phyloP scores from a whole-genome alignment of 2,329 filamentous ascomycete species.

The Neocatenulostroma microsporum region DNA sequence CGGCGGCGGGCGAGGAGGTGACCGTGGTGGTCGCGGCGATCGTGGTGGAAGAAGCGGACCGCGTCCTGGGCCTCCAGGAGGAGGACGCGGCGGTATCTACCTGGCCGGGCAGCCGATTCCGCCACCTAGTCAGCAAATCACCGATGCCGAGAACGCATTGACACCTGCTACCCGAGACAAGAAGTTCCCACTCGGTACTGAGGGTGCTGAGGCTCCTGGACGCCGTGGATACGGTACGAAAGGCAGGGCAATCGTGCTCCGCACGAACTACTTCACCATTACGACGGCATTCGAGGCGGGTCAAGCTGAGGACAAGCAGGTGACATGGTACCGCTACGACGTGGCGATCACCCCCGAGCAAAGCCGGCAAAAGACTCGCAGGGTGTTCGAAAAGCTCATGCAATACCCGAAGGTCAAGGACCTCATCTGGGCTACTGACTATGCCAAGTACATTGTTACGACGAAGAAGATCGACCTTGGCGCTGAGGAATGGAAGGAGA shows the following conservation, averaged over 20 bases:
- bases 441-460: constrained; percentile 30
- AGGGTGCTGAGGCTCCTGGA: constrained; percentile 24
- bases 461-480: constrained; percentile 21
- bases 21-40: neutral
- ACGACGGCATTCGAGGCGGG: constrained; percentile 28
- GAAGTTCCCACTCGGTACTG: constrained; percentile 6
- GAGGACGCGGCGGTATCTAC: constrained; percentile 11
- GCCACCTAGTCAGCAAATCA: constrained; percentile 19
- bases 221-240: constrained; percentile 32
- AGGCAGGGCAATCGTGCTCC: constrained; percentile 33
- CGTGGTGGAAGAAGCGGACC: constrained; percentile 9
- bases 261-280: constrained; percentile 37
- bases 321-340: constrained; percentile 35
- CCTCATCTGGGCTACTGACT: constrained; percentile 33
- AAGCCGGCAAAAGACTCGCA: constrained; percentile 39
- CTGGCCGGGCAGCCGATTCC: constrained; percentile 12
- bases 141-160: constrained; percentile 9
- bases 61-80: neutral
- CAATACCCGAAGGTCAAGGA: constrained; percentile 25
- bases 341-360: constrained; percentile 27
- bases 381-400: constrained; percentile 42
- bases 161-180: constrained; percentile 10
- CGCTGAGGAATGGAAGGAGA: constrained; percentile 13
- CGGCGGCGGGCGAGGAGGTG: constrained; percentile 6
- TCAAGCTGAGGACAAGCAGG: constrained; percentile 13